phyloP scores from a whole-genome alignment of 2,329 filamentous ascomycete genomes.

The Calonectria henricotiae region DNA sequence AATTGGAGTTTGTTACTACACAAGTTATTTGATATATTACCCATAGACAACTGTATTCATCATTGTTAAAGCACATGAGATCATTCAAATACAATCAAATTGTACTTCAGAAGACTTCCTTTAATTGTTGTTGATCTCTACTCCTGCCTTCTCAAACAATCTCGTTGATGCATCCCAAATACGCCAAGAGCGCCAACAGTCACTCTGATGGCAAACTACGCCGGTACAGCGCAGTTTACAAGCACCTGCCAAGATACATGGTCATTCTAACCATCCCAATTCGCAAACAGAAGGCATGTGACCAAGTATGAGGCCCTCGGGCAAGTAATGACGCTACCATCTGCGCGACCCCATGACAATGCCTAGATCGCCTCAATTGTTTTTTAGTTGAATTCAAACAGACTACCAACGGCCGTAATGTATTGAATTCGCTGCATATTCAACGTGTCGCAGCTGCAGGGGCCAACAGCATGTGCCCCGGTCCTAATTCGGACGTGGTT shows the following conservation, averaged over 20 bases:
- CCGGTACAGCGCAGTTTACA: background rate
- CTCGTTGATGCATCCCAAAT: too few species aligned
- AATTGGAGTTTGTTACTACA: background rate
- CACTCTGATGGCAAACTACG: background rate
- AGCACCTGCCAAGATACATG: background rate
- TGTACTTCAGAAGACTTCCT: background rate
- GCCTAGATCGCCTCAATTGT: slow-evolving; percentile 3
- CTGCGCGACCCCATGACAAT: background rate
- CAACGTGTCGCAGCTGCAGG: slow-evolving; percentile 21
- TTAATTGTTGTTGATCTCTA: background rate
- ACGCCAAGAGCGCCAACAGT: background rate
- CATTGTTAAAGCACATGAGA: background rate
- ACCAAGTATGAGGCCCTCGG: slow-evolving; percentile 14
- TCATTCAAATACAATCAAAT: too few species aligned
- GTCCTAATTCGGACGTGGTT: slow-evolving; percentile 21
- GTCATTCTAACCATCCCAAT: background rate
- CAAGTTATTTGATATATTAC: slow-evolving; percentile 1
- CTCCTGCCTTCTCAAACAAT: background rate
- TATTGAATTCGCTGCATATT: slow-evolving; percentile 18
- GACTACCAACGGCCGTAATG: slow-evolving; percentile 10
- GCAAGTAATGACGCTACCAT: slow-evolving; percentile 8
- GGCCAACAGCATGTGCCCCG: slow-evolving; percentile 7
- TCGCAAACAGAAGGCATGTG: slow-evolving; percentile 5
- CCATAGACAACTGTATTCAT: too few species aligned
- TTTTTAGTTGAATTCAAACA: slow-evolving; percentile 8